Base-by-base conservation (phyloP, 2,329 filamentous ascomycete species). In the Alternaria solani region DNA sequence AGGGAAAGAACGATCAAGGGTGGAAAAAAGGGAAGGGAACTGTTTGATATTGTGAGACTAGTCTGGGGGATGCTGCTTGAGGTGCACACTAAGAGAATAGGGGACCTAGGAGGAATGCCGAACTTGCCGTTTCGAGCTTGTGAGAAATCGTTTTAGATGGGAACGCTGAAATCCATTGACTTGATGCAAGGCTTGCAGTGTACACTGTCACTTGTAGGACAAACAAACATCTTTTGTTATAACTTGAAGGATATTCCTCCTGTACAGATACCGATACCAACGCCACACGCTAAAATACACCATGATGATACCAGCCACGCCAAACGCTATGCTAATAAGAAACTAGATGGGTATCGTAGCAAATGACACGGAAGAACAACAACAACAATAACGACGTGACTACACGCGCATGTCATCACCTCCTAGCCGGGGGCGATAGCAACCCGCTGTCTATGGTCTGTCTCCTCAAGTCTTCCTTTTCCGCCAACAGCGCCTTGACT, bases 401-500 rank as follows among this genome's bases (percentile, higher is more conserved):
- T 9, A 20, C 18, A 12, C 4, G 7, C 2, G 9, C 9, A 47
- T 36, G 14, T 18, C 16, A 39, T 57, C 36, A 61, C 30, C 54
- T 57, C 28, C 48, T 57, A 20, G 36, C 34, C 20, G 53, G 54
- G 7, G 49, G 30, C 20, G 42, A 48, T 20, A 61, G 46, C 28
- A 39, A 12, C 14, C 26, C 26, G 23, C 36, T 14, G 2, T 30
- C 18, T n/a, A 26, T n/a, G 28, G 23, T 20, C 38, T 41, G 46
- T 30, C 14, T 61, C 58, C 7, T 36, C 48, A 23, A 20, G 12
- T 23, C 46, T 14, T 53, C 48, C 26, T 53, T 47, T 12, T 60
- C 68, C 12, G 67, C 81, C 61, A 93, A 72, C 73, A 94, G 73
- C 4, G 82, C 82, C 73, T 88, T 86, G 5, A 91, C 90, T 64